phyloP scores from a whole-genome alignment of 1,284 basidiomycete genomes.

The Trametes sp. region DNA sequence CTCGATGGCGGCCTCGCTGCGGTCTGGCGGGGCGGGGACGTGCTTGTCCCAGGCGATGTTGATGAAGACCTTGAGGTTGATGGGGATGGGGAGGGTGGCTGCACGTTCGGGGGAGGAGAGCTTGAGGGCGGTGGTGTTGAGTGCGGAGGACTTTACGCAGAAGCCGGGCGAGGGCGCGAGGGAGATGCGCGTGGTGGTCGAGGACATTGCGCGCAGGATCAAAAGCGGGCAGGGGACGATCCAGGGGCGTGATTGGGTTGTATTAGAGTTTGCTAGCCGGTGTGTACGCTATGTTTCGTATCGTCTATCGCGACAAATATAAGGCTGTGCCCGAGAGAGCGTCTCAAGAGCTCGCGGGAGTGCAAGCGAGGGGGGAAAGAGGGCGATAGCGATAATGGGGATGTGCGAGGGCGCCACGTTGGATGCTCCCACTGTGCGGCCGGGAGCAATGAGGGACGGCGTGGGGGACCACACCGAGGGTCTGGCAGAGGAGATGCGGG shows the following conservation, averaged over 20 bases:
- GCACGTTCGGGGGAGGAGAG: conserved; percentile 35
- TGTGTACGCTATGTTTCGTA: background rate
- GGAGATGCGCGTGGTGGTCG: conserved; percentile 41
- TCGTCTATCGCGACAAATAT: too few relatives aligned
- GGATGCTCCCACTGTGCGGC: conserved; percentile 10
- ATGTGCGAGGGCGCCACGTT: conserved; percentile 9
- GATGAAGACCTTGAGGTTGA: conserved; percentile 69
- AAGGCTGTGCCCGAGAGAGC: background rate
- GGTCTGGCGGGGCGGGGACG: conserved; percentile 70
- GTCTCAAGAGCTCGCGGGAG: background rate
- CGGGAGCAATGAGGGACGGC: background rate
- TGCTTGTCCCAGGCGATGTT: conserved; percentile 74
- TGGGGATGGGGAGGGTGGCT: conserved; percentile 46
- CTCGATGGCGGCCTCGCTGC: conserved; percentile 60
- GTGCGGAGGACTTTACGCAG: conserved; percentile 61
- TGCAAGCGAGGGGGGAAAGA: background rate
- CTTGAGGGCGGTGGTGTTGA: conserved; percentile 49
- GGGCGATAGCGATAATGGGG: background rate
- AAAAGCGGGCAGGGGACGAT: too few relatives aligned
- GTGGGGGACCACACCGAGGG: conserved; percentile 7
- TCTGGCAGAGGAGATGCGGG: background rate
- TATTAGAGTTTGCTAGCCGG: conserved; percentile 16
- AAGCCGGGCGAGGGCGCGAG: conserved; percentile 66
- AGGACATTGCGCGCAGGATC: background rate
- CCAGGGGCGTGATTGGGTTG: conserved; percentile 10